Evolutionary conservation across 805 yeast genomes (phyloP).

Genomic region (Tetrapisispora namnaoensis): DNA sequence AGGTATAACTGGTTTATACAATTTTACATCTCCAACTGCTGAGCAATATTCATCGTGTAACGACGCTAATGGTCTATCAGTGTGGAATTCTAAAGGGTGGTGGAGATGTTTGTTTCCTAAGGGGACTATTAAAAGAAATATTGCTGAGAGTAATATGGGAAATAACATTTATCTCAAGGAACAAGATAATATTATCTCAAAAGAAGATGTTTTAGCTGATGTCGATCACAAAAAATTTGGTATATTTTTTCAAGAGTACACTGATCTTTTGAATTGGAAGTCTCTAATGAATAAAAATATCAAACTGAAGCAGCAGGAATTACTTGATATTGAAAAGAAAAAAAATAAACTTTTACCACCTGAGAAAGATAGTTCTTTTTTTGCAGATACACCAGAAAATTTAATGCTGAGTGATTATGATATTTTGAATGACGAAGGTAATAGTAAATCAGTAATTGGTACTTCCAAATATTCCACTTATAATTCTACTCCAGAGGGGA

Average conservation of each 20-base stretch:
- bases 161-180: constrained; percentile 6
- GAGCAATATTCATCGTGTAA: constrained; percentile 54
- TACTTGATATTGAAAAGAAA: not conserved
- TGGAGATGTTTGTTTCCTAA: constrained; percentile 89
- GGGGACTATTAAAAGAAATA: constrained; percentile 27
- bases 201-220: constrained; percentile 48
- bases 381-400: constrained; percentile 19
- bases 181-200: constrained; percentile 33
- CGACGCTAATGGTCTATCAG: constrained; percentile 54
- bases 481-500: constrained; percentile 35
- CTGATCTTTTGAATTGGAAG: constrained; percentile 60
- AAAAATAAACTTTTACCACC: not conserved
- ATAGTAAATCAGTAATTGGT: constrained; percentile 27
- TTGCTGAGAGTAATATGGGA: constrained; percentile 12
- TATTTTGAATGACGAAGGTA: constrained; percentile 1
- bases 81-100: constrained; percentile 77
- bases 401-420: constrained; percentile 11
- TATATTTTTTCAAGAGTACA: constrained; percentile 52
- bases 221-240: constrained; percentile 38
- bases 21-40: constrained; percentile 47
- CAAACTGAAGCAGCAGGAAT: constrained; percentile 23
- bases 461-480: constrained; percentile 31
- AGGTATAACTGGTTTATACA: constrained; percentile 35
- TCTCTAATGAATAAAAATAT: constrained; percentile 41
- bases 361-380: not conserved